A percentile compares a stretch with the other conserved stretches of the same genome.
Evolutionary conservation across 345 rosid species (phyloP).

Genomic region (Aethionema arabicum): DNA sequence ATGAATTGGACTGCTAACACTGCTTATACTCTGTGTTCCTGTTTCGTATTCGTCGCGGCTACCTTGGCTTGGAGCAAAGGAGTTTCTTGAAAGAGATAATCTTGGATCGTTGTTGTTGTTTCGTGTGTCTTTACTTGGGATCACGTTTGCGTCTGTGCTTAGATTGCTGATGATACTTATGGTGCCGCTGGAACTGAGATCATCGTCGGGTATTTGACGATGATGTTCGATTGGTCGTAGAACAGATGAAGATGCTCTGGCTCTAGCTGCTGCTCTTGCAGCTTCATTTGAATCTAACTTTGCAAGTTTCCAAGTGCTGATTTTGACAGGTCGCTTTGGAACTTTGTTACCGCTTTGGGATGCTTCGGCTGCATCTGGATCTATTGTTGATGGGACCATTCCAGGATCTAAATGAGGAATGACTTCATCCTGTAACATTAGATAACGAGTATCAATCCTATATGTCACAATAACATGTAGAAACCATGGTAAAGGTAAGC

Average conservation of each 20-base stretch:
- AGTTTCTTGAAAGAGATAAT: slow-evolving; percentile 52
- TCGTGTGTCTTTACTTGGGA: slow-evolving; percentile 51
- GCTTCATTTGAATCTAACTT: slow-evolving; percentile 83
- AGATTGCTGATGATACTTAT: slow-evolving; percentile 79
- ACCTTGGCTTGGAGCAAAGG: slow-evolving; percentile 84
- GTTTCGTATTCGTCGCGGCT: slow-evolving; percentile 86
- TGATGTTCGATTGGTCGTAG: slow-evolving; percentile 68
- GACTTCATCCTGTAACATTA: slow-evolving; percentile 78
- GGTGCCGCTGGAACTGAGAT: slow-evolving; percentile 78
- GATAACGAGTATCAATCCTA: slow-evolving; percentile 3
- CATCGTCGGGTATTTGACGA: slow-evolving; percentile 50
- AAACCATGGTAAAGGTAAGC: not conserved
- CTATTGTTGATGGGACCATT: slow-evolving; percentile 92
- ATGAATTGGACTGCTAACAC: slow-evolving; percentile 90
- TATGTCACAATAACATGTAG: not conserved
- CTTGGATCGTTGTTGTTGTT: slow-evolving; percentile 50
- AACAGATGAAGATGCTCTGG: slow-evolving; percentile 96
- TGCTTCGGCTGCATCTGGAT: slow-evolving; percentile 82
- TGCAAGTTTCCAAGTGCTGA: slow-evolving; percentile 93
- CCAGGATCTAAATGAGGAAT: slow-evolving; percentile 94
- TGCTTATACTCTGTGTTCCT: slow-evolving; percentile 79
- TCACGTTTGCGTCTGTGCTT: slow-evolving; percentile 56
- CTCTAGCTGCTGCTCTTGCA: slow-evolving; percentile 88
- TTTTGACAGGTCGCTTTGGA: slow-evolving; percentile 69
- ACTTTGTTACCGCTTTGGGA: slow-evolving; percentile 63